These are phyloP conservation scores for Leishmania braziliensis DNA, from an alignment of 208 protist species.

Conservation along the genomic window DNA sequence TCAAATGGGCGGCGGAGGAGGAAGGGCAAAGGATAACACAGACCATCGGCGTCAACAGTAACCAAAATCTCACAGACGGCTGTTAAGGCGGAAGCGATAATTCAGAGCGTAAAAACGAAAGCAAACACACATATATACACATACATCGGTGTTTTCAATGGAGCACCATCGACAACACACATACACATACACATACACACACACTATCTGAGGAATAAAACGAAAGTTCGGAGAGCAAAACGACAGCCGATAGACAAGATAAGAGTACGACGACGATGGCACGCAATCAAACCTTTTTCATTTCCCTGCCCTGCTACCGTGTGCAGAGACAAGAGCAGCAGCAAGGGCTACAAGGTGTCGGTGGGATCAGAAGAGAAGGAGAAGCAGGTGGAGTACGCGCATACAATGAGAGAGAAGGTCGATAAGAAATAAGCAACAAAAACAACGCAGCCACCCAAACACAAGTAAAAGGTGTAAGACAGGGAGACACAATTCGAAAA, in stretches of 20 bases:
- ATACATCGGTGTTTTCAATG: not conserved
- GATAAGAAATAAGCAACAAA: slow-evolving; percentile 1
- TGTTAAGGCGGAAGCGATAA: not conserved
- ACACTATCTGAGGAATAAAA: not conserved
- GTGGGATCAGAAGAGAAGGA: not conserved
- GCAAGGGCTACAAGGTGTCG: not conserved
- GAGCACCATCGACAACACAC: not conserved
- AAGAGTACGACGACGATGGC: not conserved
- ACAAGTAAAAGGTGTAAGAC: slow-evolving; percentile 6
- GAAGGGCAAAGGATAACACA: not conserved
- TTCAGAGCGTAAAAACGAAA: not conserved
- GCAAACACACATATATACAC: not conserved
- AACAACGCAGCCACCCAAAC: not conserved
- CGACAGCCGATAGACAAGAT: slow-evolving; percentile 11
- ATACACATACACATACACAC: not conserved
- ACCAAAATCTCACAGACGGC: not conserved
- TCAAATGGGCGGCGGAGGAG: not conserved
- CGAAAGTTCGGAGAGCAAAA: not conserved
- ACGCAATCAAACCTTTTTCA: not conserved
- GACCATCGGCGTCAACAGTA: not conserved
- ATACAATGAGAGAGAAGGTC: not conserved
- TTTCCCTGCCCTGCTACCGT: not conserved
- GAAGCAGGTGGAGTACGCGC: not conserved
- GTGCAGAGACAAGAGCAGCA: not conserved
- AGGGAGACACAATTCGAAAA: slow-evolving; percentile 7